phyloP scores from a whole-genome alignment of 1,139 yeast species.

The Taphrina pruni region DNA sequence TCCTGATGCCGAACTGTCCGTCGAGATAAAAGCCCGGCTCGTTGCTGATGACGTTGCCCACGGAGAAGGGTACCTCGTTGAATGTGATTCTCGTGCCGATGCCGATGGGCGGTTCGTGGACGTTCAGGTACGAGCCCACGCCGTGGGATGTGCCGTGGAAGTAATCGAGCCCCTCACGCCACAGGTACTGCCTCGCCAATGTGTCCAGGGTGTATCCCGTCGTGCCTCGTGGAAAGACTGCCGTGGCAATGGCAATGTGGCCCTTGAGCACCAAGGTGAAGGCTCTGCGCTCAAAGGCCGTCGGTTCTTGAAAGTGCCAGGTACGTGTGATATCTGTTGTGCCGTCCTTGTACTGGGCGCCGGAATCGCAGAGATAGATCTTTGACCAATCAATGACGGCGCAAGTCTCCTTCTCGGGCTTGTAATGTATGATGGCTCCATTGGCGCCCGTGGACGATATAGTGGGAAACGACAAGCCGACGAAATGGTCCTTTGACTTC shows the following conservation, averaged over 20 bases:
- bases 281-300: constrained; percentile 68
- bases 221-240: constrained; percentile 85
- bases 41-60: constrained; percentile 84
- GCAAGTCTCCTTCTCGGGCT: constrained; percentile 69
- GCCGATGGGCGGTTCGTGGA: constrained; percentile 96
- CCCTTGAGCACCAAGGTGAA: constrained; percentile 94
- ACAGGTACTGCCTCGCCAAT: constrained; percentile 85
- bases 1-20: constrained; percentile 90
- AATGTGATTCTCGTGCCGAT: constrained; percentile 64
- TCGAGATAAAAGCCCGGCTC: constrained; percentile 97
- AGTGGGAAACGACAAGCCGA: constrained; percentile 87
- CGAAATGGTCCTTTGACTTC: constrained; percentile 59
- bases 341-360: constrained; percentile 89
- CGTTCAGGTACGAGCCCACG: constrained; percentile 89
- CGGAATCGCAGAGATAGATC: constrained; percentile 87
- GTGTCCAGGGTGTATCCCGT: constrained; percentile 83
- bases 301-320: constrained; percentile 75
- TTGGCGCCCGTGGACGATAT: constrained; percentile 92
- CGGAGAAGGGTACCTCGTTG: constrained; percentile 56
- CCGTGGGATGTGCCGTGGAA: constrained; percentile 98
- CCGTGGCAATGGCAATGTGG: constrained; percentile 75
- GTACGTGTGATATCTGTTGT: constrained; percentile 98
- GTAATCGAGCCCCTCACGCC: constrained; percentile 88
- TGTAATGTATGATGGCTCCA: constrained; percentile 90
- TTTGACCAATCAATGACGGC: constrained; percentile 74